A percentile compares a stretch with the other conserved stretches of the same genome.
phyloP scores from a whole-genome alignment of 2,329 filamentous ascomycete species.

The Thielaviopsis ethacetica region DNA sequence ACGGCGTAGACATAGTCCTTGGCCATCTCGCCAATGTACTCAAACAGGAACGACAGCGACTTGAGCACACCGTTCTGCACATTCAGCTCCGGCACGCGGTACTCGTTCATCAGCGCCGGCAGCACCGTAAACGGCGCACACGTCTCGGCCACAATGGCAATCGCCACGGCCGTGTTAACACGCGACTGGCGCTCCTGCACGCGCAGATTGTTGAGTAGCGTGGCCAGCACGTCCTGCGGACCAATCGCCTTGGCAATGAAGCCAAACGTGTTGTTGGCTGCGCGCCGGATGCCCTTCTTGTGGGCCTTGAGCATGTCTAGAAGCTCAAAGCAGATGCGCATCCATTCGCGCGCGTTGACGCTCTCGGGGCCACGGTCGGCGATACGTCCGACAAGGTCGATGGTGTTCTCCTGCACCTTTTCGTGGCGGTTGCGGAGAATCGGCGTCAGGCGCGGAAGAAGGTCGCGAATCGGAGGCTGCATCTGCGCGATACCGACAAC shows the following conservation, averaged over 20 bases:
- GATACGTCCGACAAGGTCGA: conserved; percentile 93
- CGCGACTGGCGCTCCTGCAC: conserved; percentile 96
- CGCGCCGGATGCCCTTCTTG: conserved; percentile 96
- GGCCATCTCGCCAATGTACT: conserved; percentile 99
- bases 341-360: conserved; percentile 96
- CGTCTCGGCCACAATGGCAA: conserved; percentile 95
- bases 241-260: conserved; percentile 99
- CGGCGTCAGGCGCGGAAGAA: conserved; percentile 88
- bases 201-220: conserved; percentile 85
- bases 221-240: conserved; percentile 90
- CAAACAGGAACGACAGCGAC: conserved; percentile 89
- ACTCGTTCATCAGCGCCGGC: conserved; percentile 98
- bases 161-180: conserved; percentile 95
- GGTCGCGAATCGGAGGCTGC: conserved; percentile 94
- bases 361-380: conserved; percentile 92
- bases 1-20: conserved; percentile 99
- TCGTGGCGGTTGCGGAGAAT: conserved; percentile 97
- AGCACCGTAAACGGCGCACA: conserved; percentile 97
- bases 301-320: conserved; percentile 99
- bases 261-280: conserved; percentile 98
- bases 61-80: conserved; percentile 98
- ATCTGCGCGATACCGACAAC: conserved; percentile 96
- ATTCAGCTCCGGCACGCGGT: conserved; percentile 93
- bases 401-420: conserved; percentile 98
- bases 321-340: conserved; percentile 98